Percentiles rank a stretch among this genome's conserved stretches.
These are phyloP conservation scores for Saxophila tyrrhenica DNA, from an alignment of 495 filamentous ascomycete genomes.

Conservation along the genomic window DNA sequence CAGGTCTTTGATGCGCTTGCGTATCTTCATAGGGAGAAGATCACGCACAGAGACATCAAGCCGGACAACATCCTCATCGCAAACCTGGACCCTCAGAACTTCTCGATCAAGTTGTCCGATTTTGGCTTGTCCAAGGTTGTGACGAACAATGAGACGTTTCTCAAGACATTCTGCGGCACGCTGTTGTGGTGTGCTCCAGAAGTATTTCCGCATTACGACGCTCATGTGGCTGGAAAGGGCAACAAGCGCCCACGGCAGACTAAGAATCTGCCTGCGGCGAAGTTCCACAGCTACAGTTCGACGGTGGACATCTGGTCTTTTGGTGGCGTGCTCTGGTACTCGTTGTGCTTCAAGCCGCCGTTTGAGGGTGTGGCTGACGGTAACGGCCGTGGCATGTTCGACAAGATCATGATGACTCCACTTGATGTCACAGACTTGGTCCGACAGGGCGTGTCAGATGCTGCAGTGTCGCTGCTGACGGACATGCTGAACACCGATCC, in stretches of 20 bases:
- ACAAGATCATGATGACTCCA: constrained; percentile 65
- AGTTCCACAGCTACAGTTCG: constrained; percentile 53
- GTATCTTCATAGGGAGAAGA: constrained; percentile 76
- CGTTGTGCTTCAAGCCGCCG: constrained; percentile 63
- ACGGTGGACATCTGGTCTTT: constrained; percentile 93
- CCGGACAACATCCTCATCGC: constrained; percentile 90
- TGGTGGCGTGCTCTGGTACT: constrained; percentile 77
- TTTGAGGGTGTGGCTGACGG: constrained; percentile 57
- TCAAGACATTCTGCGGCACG: constrained; percentile 94
- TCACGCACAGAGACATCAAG: constrained; percentile 95
- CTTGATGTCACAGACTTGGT: constrained; percentile 51
- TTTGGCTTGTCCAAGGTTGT: constrained; percentile 93
- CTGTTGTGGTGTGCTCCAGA: constrained; percentile 93
- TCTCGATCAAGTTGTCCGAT: constrained; percentile 83
- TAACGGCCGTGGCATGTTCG: constrained; percentile 53
- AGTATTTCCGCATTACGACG: constrained; percentile 71
- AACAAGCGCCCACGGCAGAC: constrained; percentile 43
- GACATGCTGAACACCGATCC: constrained; percentile 68
- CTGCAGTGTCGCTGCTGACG: constrained; percentile 59
- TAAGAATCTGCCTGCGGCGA: constrained; percentile 29
- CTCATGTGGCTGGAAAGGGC: constrained; percentile 17
- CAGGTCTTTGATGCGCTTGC: constrained; percentile 73
- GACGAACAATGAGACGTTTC: constrained; percentile 67
- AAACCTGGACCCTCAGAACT: constrained; percentile 45
- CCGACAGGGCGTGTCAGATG: constrained; percentile 44